Percentiles rank a stretch among this genome's conserved stretches.
Conservation (phyloP, 176 grass and related monocot genomes). For the Bolboschoenus planiculmis region DNA sequence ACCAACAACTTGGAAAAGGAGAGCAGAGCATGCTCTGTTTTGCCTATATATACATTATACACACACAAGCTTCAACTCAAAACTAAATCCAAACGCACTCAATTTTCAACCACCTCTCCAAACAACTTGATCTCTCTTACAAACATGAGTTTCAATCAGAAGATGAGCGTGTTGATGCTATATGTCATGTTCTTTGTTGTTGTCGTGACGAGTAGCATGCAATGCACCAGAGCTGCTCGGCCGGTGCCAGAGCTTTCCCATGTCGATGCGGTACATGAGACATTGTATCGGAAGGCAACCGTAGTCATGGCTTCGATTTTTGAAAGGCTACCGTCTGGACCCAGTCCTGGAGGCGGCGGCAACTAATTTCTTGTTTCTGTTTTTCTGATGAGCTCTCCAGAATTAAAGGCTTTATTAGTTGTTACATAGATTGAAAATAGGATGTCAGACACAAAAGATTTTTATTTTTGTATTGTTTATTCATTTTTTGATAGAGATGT, state of each 20-base stretch:
- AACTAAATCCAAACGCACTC: neutral
- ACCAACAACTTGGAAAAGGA: neutral
- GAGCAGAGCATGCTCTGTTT: neutral
- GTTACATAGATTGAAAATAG: neutral
- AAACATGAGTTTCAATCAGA: slow-evolving; percentile 5
- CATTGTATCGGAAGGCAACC: slow-evolving; percentile 6
- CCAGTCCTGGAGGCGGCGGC: slow-evolving; percentile 11
- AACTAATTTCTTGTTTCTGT: neutral
- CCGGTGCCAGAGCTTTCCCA: neutral
- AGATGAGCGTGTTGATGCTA: neutral
- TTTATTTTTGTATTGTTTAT: neutral
- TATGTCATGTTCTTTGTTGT: neutral
- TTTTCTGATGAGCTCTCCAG: neutral
- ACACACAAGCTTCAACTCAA: neutral
- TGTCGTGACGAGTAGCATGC: neutral
- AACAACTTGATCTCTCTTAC: neutral
- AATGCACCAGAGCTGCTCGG: neutral
- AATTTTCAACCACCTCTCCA: neutral
- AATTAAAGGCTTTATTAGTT: neutral
- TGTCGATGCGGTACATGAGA: neutral
- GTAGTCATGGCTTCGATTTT: slow-evolving; percentile 12
- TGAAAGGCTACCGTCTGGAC: slow-evolving; percentile 9
- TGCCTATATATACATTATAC: neutral
- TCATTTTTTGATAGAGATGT: slow-evolving; percentile 3
- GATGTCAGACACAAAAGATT: neutral